Evolutionary conservation across 371 early-diverging fungal genomes (phyloP), one percentile per base, ranked within the genome.

Genomic region (Lichtheimia corymbifera): DNA sequence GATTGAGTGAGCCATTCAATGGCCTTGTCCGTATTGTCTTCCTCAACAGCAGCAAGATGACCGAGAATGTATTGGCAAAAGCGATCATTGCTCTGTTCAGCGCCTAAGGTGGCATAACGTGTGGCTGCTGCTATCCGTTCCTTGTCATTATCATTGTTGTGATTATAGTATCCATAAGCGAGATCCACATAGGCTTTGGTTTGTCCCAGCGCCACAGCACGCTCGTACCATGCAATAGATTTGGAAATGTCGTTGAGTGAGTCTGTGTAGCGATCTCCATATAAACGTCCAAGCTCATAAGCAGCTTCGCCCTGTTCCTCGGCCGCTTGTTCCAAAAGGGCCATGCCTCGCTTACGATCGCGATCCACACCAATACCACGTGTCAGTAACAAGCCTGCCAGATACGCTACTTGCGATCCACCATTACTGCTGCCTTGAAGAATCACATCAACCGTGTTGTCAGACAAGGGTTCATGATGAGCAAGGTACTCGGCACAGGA

Each of bases 11-110:
- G 41, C 68, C 72, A 79, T 54, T 62, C 56, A 28, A 79, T 53
- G 4, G 76, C 76, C 27, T 79, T 69, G 20, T 55, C 41, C 0
- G 49, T 41, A 15, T 65, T 65, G 0, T 74, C 69, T 28, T 64
- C 54, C 0, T 71, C 70, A 9, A 71, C 67, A 14, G 72, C 47
- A 44, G 67, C 72, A 1, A 79, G 52, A 42, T 72, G 68, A 6
- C 80, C 76, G 35, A 74, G 55, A 47, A 79, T 72, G 18, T 79
- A 79, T 35, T 79, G 80, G 49, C 80, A 79, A 20, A 75, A 79
- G 13, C 72, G 72, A 41, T 79, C 80, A 18, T 70, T 68, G 5
- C 67, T 56, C 14, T 42, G 15, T 25, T 66, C 20, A 11, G 79
- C 74, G 2, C 80, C 80, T 41, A 68, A 61, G 12, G 53, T 62